Percentiles rank a stretch among this genome's conserved stretches.
phyloP scores from a whole-genome alignment of 2,329 filamentous ascomycete genomes.

The Apiospora rasikravindrae region DNA sequence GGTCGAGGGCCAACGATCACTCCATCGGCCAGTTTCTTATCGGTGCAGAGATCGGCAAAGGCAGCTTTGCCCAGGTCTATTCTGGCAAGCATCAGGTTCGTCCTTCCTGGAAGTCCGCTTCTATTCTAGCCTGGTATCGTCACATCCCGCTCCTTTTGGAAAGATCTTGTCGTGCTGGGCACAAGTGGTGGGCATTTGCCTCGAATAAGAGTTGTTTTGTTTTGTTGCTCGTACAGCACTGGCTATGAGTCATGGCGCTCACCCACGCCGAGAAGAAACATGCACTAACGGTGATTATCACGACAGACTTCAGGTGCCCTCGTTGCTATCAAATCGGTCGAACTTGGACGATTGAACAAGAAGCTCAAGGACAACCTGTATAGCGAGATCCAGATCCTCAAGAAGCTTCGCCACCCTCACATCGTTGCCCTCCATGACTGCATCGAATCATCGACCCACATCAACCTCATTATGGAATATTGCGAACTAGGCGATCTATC shows the following conservation, averaged over 20 bases:
- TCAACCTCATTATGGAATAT: constrained; percentile 98
- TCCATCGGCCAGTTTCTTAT: constrained; percentile 78
- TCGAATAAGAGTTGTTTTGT: background rate
- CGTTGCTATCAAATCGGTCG: constrained; percentile 96
- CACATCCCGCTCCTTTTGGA: background rate
- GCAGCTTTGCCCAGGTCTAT: constrained; percentile 97
- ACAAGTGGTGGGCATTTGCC: constrained; percentile 5
- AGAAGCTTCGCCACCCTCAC: constrained; percentile 91
- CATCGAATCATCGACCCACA: constrained; percentile 83
- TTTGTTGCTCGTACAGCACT: background rate
- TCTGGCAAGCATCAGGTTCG: constrained; percentile 82
- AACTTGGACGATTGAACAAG: constrained; percentile 86
- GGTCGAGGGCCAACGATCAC: constrained; percentile 45
- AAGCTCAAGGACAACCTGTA: constrained; percentile 97
- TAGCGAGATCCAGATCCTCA: constrained; percentile 93
- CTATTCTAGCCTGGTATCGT: background rate
- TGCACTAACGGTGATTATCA: constrained; percentile 19
- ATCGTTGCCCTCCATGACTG: constrained; percentile 97
- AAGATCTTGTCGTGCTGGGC: background rate
- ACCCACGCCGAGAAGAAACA: background rate
- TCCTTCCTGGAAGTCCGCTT: constrained; percentile 15
- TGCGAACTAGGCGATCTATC: constrained; percentile 95
- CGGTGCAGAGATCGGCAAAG: constrained; percentile 91
- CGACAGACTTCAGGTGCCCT: constrained; percentile 75
- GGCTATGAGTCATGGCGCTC: constrained; percentile 21